phyloP scores from a whole-genome alignment of 202 grass and related monocot genomes.

The Zoysia matrella region DNA sequence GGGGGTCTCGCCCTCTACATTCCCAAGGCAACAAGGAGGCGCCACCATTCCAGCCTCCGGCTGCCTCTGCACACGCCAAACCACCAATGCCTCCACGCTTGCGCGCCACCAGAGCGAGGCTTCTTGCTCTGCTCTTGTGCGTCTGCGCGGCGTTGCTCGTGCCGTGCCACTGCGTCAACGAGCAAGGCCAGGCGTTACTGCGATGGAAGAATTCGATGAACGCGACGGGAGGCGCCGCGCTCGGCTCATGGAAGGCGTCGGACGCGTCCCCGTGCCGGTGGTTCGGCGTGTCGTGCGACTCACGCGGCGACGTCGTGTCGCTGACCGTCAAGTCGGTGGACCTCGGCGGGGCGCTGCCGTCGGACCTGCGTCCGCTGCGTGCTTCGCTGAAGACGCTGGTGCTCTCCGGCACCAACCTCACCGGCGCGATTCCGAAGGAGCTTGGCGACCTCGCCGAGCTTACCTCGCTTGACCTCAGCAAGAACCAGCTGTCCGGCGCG shows the following conservation, averaged over 20 bases:
- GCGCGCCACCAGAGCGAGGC: too few relatives aligned
- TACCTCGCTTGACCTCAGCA: conserved; percentile 69
- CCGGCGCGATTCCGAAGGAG: conserved; percentile 70
- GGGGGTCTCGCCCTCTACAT: conserved; percentile 78
- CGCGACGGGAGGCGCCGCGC: conserved; percentile 29
- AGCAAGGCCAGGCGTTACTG: conserved; percentile 56
- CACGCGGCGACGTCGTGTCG: conserved; percentile 50
- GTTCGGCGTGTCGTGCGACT: conserved; percentile 60
- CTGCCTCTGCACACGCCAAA: neutral
- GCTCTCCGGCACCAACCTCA: conserved; percentile 75
- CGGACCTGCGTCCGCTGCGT: conserved; percentile 40
- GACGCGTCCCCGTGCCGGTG: too few relatives aligned
- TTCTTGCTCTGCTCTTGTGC: too few relatives aligned
- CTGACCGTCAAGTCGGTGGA: conserved; percentile 63
- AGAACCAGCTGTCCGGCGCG: conserved; percentile 14
- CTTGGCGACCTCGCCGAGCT: conserved; percentile 60
- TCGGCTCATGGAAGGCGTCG: conserved; percentile 57
- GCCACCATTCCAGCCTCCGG: conserved; percentile 33
- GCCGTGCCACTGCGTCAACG: too few relatives aligned
- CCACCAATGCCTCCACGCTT: conserved; percentile 49
- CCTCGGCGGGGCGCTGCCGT: conserved; percentile 57
- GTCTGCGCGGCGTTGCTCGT: too few relatives aligned
- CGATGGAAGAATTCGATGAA: conserved; percentile 68
- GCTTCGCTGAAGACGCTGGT: conserved; percentile 62
- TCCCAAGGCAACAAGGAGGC: conserved; percentile 67